Percentiles rank a stretch among this genome's conserved stretches.
phyloP scores from a whole-genome alignment of 1,284 basidiomycete species.

The Erythrobasidium hasegawianum region DNA sequence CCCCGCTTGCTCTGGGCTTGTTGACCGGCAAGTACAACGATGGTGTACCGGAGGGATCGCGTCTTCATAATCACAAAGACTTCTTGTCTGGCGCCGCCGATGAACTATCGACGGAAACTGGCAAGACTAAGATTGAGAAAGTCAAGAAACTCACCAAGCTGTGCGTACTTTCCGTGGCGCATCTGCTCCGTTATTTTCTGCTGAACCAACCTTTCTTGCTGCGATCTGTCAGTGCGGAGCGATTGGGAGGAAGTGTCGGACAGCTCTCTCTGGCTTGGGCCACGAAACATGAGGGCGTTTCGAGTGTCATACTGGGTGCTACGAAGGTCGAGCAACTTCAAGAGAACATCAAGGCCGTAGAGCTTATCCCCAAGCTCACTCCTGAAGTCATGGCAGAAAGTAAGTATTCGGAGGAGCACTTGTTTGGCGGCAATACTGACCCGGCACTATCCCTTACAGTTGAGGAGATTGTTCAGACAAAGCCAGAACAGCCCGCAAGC shows the following conservation, averaged over 20 bases:
- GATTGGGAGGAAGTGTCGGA: constrained; percentile 58
- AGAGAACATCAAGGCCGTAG: constrained; percentile 67
- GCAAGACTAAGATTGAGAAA: constrained; percentile 54
- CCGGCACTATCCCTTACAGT: neutral
- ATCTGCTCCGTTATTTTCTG: too few species aligned
- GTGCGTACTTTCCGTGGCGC: constrained; percentile 15
- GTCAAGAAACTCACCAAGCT: constrained; percentile 61
- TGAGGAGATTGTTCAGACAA: constrained; percentile 28
- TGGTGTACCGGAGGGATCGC: constrained; percentile 60
- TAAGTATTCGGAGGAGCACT: too few species aligned
- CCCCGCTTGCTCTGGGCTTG: constrained; percentile 65
- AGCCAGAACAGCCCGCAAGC: constrained; percentile 9
- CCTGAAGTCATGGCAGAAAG: constrained; percentile 57
- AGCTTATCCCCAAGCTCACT: constrained; percentile 66
- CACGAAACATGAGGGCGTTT: constrained; percentile 64
- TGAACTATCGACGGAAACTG: constrained; percentile 45
- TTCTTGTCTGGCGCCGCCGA: constrained; percentile 54
- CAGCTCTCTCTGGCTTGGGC: constrained; percentile 75
- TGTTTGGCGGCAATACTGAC: too few species aligned
- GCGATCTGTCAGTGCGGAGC: constrained; percentile 46
- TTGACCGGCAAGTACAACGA: constrained; percentile 50
- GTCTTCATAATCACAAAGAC: constrained; percentile 58
- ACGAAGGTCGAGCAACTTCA: constrained; percentile 57
- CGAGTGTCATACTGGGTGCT: constrained; percentile 63
- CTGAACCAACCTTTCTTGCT: too few species aligned